These are phyloP conservation scores for Ophiostoma piceae DNA, from an alignment of 2,329 filamentous ascomycete genomes.

Conservation along the genomic window DNA sequence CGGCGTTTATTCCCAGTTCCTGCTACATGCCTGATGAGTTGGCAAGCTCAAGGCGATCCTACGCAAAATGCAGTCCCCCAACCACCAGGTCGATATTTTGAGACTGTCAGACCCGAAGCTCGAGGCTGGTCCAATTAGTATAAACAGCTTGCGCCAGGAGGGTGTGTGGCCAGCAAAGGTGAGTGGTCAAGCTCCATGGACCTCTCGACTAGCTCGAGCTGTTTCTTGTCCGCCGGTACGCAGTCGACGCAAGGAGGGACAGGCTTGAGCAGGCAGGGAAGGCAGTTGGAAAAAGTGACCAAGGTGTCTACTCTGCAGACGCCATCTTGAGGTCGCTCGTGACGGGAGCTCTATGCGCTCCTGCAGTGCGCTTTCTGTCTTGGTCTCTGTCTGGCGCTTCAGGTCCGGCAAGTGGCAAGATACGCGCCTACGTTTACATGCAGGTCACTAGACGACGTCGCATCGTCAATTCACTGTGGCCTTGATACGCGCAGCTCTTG, in stretches of 20 bases:
- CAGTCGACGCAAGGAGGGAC: background rate
- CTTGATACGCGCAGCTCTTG: constrained; percentile 4
- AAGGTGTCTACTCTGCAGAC: background rate
- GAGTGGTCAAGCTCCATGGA: background rate
- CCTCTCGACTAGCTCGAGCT: background rate
- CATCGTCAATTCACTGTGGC: background rate
- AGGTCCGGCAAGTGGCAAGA: background rate
- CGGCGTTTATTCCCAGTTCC: background rate
- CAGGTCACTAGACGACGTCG: background rate
- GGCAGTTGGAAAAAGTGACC: background rate
- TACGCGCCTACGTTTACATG: background rate
- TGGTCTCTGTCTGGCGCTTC: background rate
- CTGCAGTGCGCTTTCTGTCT: background rate
- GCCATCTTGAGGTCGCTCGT: background rate
- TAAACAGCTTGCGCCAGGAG: background rate
- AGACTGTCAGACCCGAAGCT: background rate
- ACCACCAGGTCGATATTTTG: background rate
- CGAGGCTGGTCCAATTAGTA: background rate
- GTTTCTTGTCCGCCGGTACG: background rate
- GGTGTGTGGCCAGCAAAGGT: constrained; percentile 1
- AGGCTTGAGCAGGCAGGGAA: background rate
- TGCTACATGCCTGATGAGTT: constrained; percentile 14
- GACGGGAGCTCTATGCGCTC: background rate
- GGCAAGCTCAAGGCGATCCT: constrained; percentile 23
- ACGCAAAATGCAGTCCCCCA: constrained; percentile 16